Evolutionary conservation across 2,329 filamentous ascomycete genomes (phyloP).

Genomic region (Leptographium lundbergii): DNA sequence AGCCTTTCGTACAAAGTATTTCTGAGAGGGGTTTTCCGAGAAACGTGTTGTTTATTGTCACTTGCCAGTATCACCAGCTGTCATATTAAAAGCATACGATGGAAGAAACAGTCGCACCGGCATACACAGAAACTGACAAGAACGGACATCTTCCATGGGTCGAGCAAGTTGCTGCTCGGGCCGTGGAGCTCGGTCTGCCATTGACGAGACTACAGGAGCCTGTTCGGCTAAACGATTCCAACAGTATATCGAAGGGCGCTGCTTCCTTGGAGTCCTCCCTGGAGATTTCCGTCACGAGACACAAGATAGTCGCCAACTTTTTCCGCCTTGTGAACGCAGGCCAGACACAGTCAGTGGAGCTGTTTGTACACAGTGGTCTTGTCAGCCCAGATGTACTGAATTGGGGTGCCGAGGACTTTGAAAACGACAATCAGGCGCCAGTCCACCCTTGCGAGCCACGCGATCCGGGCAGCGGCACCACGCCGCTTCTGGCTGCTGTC

Average conservation of each 20-base stretch:
- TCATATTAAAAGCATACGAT: not conserved
- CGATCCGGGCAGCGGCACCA: conserved; percentile 13
- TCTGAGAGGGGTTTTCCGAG: too few species aligned
- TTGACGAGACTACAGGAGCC: conserved; percentile 7
- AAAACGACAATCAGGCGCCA: not conserved
- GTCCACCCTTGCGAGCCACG: not conserved
- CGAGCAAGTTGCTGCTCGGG: conserved; percentile 3
- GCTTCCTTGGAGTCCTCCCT: not conserved
- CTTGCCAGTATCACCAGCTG: too few species aligned
- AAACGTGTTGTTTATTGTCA: too few species aligned
- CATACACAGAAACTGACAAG: conserved; percentile 10
- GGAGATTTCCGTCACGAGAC: not conserved
- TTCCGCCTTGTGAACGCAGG: conserved; percentile 4
- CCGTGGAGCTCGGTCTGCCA: conserved; percentile 11
- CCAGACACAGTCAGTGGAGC: conserved; percentile 17
- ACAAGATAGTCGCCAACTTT: conserved; percentile 9
- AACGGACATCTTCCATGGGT: conserved; percentile 4
- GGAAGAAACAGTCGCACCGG: conserved; percentile 4
- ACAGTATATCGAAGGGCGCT: not conserved
- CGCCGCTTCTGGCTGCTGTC: conserved; percentile 25
- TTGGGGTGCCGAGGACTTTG: not conserved
- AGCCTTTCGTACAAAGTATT: too few species aligned
- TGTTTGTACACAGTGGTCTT: conserved; percentile 21
- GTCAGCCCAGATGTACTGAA: conserved; percentile 25
- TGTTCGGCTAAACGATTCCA: not conserved